phyloP scores from a whole-genome alignment of 768 basidiomycete genomes.

The Boletus rubroflammeus region DNA sequence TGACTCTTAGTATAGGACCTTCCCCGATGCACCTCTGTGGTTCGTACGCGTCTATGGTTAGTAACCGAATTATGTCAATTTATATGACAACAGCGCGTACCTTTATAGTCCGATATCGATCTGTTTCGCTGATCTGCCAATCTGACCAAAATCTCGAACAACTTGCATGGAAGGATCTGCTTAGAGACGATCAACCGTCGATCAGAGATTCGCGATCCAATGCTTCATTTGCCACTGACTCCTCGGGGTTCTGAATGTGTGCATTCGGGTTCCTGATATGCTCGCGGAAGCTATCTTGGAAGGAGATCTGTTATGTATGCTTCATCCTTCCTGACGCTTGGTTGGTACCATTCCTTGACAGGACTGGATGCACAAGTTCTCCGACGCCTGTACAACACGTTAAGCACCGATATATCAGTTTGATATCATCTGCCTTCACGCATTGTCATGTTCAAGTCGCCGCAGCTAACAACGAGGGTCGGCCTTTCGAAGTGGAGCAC shows the following conservation, averaged over 20 bases:
- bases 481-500: slow-evolving; percentile 4
- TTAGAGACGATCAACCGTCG: slow-evolving; percentile 7
- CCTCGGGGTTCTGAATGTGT: neutral
- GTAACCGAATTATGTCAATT: neutral
- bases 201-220: slow-evolving; percentile 10
- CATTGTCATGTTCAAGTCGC: neutral
- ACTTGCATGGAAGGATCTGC: slow-evolving; percentile 6
- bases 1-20: no score
- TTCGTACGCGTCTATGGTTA: neutral
- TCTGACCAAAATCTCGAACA: neutral
- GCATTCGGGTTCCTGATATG: neutral
- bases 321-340: neutral
- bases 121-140: neutral
- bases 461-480: neutral
- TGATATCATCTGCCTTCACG: neutral
- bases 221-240: neutral
- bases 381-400: neutral
- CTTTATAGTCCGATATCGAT: neutral
- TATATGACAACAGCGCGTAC: neutral
- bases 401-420: neutral
- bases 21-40: neutral
- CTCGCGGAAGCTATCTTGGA: neutral
- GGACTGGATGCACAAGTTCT: neutral
- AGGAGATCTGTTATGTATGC: neutral
- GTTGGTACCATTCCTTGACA: neutral